Evolutionary conservation across 352 stramenopile species (phyloP).

Genomic region (Peronospora tabacina): DNA sequence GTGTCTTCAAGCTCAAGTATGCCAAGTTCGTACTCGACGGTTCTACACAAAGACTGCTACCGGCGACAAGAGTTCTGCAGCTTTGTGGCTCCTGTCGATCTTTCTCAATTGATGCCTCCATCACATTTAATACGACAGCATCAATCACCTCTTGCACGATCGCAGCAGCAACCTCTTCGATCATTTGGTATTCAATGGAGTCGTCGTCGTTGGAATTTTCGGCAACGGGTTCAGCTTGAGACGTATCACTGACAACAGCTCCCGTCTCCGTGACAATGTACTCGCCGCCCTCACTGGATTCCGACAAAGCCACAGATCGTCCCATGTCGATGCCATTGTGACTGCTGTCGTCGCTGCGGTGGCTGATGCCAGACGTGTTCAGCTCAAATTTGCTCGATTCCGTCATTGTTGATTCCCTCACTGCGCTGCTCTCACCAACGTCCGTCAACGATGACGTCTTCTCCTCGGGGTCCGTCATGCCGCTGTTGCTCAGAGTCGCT

Average conservation of each 20-base stretch:
- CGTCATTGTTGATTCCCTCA: slow-evolving; percentile 13
- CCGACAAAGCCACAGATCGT: slow-evolving; percentile 10
- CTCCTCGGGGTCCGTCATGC: slow-evolving; percentile 13
- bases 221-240: background rate
- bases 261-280: slow-evolving; percentile 27
- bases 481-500: slow-evolving; percentile 5
- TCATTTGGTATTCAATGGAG: slow-evolving; percentile 8
- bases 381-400: slow-evolving; percentile 21
- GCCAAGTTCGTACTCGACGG: slow-evolving; percentile 15
- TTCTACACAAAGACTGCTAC: slow-evolving; percentile 21
- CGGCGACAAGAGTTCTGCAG: slow-evolving; percentile 4
- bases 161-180: slow-evolving; percentile 13
- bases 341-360: slow-evolving; percentile 11
- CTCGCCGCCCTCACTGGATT: slow-evolving; percentile 20
- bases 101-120: background rate
- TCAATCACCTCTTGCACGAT: slow-evolving; percentile 22
- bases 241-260: slow-evolving; percentile 16
- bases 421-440: slow-evolving; percentile 10
- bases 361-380: slow-evolving; percentile 14
- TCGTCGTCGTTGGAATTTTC: background rate
- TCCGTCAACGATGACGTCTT: slow-evolving; percentile 8
- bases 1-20: slow-evolving; percentile 11
- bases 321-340: slow-evolving; percentile 10
- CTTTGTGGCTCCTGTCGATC: slow-evolving; percentile 3
- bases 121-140: slow-evolving; percentile 7